Percentiles rank a stretch among this genome's conserved stretches.
These are phyloP conservation scores for Teunomyces tritomae DNA, from an alignment of 805 yeast genomes.

Conservation along the genomic window DNA sequence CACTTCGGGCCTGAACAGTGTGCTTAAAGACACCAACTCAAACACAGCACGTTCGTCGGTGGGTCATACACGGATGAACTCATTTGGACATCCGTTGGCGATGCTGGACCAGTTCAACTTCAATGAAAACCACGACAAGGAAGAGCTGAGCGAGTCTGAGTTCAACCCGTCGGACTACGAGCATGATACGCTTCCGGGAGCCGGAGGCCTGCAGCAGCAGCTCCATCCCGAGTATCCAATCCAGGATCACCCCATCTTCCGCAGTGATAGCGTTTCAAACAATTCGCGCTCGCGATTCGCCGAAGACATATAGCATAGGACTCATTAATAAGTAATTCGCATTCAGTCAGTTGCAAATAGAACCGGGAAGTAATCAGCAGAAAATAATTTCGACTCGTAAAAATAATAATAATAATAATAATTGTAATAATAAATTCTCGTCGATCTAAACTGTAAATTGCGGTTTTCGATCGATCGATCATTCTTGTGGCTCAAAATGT, in stretches of 20 bases:
- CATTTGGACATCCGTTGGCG: constrained; percentile 23
- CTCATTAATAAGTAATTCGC: constrained; percentile 1
- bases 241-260: constrained; percentile 1
- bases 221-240: constrained; percentile 1
- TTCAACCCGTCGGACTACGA: constrained; percentile 20
- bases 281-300: constrained; percentile 22
- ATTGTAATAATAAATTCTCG: too few species aligned
- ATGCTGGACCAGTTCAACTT: constrained; percentile 20
- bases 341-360: background rate
- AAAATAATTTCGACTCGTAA: too few species aligned
- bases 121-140: constrained; percentile 14
- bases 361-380: too few species aligned
- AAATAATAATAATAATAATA: too few species aligned
- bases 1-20: constrained; percentile 7
- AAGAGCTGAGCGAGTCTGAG: constrained; percentile 10
- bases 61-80: constrained; percentile 26
- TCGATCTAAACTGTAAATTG: too few species aligned
- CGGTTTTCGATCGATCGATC: too few species aligned
- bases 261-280: constrained; percentile 16
- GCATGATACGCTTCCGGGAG: constrained; percentile 9
- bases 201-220: background rate
- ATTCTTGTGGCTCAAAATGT: background rate
- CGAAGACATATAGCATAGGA: constrained; percentile 16
- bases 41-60: constrained; percentile 11
- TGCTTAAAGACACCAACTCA: constrained; percentile 6